Evolutionary conservation across 768 basidiomycete genomes (phyloP).

Genomic region (Mycena chlorophos): DNA sequence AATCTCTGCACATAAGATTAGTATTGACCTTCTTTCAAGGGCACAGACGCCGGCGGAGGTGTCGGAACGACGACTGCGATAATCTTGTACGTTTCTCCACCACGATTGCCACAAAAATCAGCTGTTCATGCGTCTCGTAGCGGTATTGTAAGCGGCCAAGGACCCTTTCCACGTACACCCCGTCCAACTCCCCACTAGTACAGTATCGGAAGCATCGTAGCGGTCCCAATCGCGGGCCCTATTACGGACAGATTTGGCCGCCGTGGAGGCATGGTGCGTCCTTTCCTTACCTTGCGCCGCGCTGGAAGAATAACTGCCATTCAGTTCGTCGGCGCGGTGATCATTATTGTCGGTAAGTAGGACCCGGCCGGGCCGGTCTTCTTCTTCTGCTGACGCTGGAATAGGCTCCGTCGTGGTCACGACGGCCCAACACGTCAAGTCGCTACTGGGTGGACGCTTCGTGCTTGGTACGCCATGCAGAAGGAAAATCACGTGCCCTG

Average conservation of each 20-base stretch:
- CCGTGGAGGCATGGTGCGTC: constrained; percentile 19
- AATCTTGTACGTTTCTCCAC: constrained; percentile 13
- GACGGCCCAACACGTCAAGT: constrained; percentile 11
- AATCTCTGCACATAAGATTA: neutral
- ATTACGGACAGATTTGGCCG: constrained; percentile 16
- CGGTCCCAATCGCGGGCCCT: constrained; percentile 20
- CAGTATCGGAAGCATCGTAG: constrained; percentile 17
- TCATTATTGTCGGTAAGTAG: constrained; percentile 15
- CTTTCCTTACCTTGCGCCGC: neutral
- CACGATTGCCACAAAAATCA: neutral
- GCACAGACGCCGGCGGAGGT: constrained; percentile 17
- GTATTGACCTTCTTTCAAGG: constrained; percentile 7
- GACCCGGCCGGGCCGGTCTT: neutral
- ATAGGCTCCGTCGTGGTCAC: constrained; percentile 14
- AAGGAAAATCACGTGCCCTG: neutral
- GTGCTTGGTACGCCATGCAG: constrained; percentile 12
- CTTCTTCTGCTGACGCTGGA: neutral
- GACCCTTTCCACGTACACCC: neutral
- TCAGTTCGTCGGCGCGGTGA: constrained; percentile 16
- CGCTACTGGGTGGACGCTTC: constrained; percentile 18
- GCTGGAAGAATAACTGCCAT: neutral
- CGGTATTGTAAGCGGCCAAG: constrained; percentile 16
- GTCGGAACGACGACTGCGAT: constrained; percentile 21
- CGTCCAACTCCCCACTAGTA: constrained; percentile 1
- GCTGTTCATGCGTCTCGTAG: constrained; percentile 1